Conservation (phyloP, 352 stramenopile genomes). For the Albugo laibachii region DNA sequence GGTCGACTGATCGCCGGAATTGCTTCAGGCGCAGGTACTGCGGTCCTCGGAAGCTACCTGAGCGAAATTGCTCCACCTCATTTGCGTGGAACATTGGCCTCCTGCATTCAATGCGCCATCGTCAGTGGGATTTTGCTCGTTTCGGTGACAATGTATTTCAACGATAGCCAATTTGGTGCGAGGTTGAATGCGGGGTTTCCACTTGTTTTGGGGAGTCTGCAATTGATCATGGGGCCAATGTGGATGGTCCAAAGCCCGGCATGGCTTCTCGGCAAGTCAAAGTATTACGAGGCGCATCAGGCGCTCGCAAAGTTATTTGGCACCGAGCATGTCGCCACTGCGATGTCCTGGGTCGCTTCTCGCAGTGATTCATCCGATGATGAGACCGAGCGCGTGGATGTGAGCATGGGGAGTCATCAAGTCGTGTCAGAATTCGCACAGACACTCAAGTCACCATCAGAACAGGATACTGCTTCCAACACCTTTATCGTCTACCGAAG, state of each 20-base stretch:
- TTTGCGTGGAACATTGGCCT: conserved; percentile 14
- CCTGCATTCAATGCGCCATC: background rate
- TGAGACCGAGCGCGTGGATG: conserved; percentile 3
- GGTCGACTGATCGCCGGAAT: conserved; percentile 27
- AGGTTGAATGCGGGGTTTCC: conserved; percentile 17
- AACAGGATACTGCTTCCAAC: background rate
- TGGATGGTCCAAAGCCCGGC: conserved; percentile 26
- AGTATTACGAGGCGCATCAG: conserved; percentile 8
- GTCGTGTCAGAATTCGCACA: background rate
- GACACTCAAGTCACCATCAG: background rate
- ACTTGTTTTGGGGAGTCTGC: conserved; percentile 14
- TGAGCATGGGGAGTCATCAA: background rate
- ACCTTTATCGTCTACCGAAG: background rate
- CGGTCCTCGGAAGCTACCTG: conserved; percentile 17
- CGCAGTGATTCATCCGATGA: conserved; percentile 1
- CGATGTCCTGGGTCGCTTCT: conserved; percentile 19
- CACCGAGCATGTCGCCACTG: conserved; percentile 11
- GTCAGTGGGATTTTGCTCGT: conserved; percentile 21
- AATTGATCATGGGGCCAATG: conserved; percentile 16
- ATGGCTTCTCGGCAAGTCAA: conserved; percentile 18
- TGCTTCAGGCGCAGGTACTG: conserved; percentile 11
- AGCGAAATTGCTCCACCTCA: conserved; percentile 23
- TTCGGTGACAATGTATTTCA: conserved; percentile 27
- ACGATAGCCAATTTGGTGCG: conserved; percentile 23
- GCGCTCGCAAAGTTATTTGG: conserved; percentile 16